Conservation (phyloP, 345 rosid species). For the Salix arbutifolia region DNA sequence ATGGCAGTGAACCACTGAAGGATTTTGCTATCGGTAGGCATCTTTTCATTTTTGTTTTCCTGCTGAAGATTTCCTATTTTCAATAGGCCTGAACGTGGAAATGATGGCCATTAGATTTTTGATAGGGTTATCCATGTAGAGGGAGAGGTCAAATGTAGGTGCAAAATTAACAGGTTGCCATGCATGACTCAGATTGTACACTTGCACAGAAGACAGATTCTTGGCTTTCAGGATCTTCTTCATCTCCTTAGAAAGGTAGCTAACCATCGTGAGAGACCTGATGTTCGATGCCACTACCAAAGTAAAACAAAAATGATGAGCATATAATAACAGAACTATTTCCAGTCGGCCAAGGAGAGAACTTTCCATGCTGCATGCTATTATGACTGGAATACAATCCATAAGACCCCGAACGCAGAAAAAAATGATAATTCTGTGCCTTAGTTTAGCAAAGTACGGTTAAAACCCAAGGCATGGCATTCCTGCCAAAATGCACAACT, state of each 20-base stretch:
- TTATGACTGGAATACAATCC: neutral
- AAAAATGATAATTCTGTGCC: neutral
- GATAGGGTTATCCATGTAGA: neutral
- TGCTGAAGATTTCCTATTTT: neutral
- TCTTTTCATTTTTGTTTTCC: neutral
- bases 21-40: slow-evolving; percentile 58
- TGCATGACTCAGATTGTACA: neutral
- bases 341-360: neutral
- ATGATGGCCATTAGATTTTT: neutral
- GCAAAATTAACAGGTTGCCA: neutral
- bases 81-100: neutral
- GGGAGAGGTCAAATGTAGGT: neutral
- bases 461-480: neutral
- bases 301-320: neutral
- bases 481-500: neutral
- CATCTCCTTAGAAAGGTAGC: neutral
- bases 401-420: neutral
- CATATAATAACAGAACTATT: neutral
- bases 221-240: neutral
- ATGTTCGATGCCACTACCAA: neutral
- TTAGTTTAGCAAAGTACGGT: neutral
- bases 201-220: neutral
- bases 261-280: neutral
- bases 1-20: slow-evolving; percentile 48
- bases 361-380: neutral